Conservation (phyloP, 805 yeast genomes). For the Ogataea pignaliae region DNA sequence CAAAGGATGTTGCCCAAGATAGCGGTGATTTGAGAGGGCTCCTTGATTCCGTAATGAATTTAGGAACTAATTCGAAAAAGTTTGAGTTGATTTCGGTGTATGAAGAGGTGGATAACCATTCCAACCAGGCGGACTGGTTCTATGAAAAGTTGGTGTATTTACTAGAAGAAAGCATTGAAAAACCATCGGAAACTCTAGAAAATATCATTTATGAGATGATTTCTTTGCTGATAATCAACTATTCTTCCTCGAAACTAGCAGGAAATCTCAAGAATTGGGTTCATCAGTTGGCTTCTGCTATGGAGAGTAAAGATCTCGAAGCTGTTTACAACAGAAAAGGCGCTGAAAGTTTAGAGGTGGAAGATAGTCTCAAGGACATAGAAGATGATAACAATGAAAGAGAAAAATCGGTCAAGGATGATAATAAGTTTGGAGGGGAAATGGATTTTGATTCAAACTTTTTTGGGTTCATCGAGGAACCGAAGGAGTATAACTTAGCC, state of each 20-base stretch:
- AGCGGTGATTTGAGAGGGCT: slow-evolving; percentile 3
- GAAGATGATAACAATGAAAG: slow-evolving; percentile 2
- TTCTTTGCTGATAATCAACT: slow-evolving; percentile 20
- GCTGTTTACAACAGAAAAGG: slow-evolving; percentile 20
- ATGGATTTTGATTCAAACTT: slow-evolving; percentile 23
- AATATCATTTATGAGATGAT: slow-evolving; percentile 20
- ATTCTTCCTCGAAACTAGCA: slow-evolving; percentile 18
- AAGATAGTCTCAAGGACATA: background rate
- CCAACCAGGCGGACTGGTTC: slow-evolving; percentile 20
- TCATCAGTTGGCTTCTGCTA: slow-evolving; percentile 13
- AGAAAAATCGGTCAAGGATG: background rate
- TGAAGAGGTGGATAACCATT: slow-evolving; percentile 6
- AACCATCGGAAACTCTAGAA: slow-evolving; percentile 13
- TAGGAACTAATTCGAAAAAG: slow-evolving; percentile 4
- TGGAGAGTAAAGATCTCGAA: slow-evolving; percentile 10
- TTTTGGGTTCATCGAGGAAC: slow-evolving; percentile 29
- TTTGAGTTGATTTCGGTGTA: slow-evolving; percentile 23
- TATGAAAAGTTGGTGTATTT: slow-evolving; percentile 15
- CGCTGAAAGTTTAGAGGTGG: slow-evolving; percentile 1
- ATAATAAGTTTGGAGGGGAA: slow-evolving; percentile 13
- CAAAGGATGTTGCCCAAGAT: slow-evolving; percentile 1
- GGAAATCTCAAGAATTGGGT: slow-evolving; percentile 20
- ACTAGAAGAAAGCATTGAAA: slow-evolving; percentile 6
- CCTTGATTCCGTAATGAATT: slow-evolving; percentile 10
- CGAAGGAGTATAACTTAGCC: slow-evolving; percentile 11